Base-by-base conservation (phyloP, 2,329 filamentous ascomycete genomes). In the Talaromyces albobiverticillius region DNA sequence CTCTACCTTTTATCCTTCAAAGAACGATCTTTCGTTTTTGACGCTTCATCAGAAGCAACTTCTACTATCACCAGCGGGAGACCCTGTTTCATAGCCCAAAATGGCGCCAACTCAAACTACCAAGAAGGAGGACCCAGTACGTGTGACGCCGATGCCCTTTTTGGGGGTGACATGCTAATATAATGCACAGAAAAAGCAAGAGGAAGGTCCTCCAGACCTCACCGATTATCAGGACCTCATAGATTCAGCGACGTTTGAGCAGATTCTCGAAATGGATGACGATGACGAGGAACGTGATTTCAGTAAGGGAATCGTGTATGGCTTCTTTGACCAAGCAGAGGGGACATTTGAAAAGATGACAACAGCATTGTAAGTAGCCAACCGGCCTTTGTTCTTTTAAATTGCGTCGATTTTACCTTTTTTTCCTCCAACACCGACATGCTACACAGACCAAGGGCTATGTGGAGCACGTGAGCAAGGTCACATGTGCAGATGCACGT, bases 231-330 rank as follows among this genome's bases (percentile, higher is more conserved):
- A 84, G 56, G 88, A 94, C 61, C 80, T 81, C 68, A 86, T 99
- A 73, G 93, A 97, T 71, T 76, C 79, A 57, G 70, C 74, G 53
- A 95, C 91, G 54, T 99, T 99, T 66, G 85, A 87, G 64, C 94
- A 97, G 78, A 97, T 99, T 70, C 83, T 97, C 59, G 94, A 97
- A 74, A 96, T 99, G 93, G 94, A 99, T 71, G 94, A 97, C 60
- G 88, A 89, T 60, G 87, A 86, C 10, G 88, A 93, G 59, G 88
- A 93, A 60, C 82, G 86, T 63, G 90, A 96, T 46, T 97, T 97
- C 79, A 95, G 89, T 75, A 83, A 80, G 64, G 87, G 88, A 57
- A 92, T 99, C 61, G 92, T 97, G 46, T 87, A 85, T 68, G 90
- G 90, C 58, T 99, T 96, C 78, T 95, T 97, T 63, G 86, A 90